Evolutionary conservation across 148 eudicot genomes (phyloP), one percentile per base, ranked within the genome.

Genomic region (Beta vulgaris): DNA sequence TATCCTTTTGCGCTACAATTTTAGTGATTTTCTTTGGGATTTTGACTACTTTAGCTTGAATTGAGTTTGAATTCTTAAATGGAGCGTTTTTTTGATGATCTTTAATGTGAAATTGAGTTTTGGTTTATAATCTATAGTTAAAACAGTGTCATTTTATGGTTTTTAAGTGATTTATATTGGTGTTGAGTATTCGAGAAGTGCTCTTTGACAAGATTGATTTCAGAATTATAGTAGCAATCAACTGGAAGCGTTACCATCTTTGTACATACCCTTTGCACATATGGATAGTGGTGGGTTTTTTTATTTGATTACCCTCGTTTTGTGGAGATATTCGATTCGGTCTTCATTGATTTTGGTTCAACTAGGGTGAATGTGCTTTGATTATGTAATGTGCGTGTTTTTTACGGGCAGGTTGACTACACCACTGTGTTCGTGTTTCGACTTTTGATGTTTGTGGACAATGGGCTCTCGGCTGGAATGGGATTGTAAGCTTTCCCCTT

Each of bases 391-490:
- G 37, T n/a, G 1, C 6, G n/a, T 54, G 25, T 12, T 25, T 75
- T 63, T 74, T 63, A 7, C 53, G 59, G 60, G 71, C 68, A 95
- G 99, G 96, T 89, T 84, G 99, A 95, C 81, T 95, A 95, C 67
- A 85, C 97, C 6, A 80, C 92, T 19, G 90, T 95, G 63, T 95
- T 95, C 72, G 32, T 92, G 77, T 95, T 95, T 69, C 94, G 99
- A 75, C 84, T 89, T 74, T 74, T 92, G 90, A 95, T 95, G 99
- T 91, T 95, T 85, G 88, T 92, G 78, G 99, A 95, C 68, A 89
- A 92, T 82, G 97, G 94, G 21, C 86, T 95, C 43, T 88, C 99
- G 76, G 87, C 93, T 73, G 98, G 97, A 85, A 90, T 95, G 97
- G 96, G 99, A 90, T 83, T 92, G 99, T 95, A 92, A 95, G 96